Percentiles rank a stretch among this genome's conserved stretches.
Conservation (phyloP, 805 yeast genomes). For the Kazachstania martiniae region DNA sequence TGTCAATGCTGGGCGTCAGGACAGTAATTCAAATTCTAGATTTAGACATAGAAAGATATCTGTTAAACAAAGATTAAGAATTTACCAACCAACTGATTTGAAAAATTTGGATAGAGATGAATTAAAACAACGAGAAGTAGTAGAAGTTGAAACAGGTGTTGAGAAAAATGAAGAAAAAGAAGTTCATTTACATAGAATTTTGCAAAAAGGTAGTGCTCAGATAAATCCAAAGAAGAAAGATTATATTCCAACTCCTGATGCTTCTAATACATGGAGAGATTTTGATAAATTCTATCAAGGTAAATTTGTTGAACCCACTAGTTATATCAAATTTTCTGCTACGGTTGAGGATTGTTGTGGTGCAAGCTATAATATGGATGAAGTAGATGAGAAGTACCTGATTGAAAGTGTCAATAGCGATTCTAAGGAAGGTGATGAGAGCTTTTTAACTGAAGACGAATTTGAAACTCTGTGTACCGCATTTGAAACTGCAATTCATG, state of each 20-base stretch:
- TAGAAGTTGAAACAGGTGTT: conserved; percentile 92
- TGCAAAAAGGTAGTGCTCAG: conserved; percentile 41
- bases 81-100: conserved; percentile 66
- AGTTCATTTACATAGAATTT: conserved; percentile 86
- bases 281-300: conserved; percentile 62
- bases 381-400: conserved; percentile 65
- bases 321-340: conserved; percentile 81
- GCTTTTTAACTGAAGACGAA: conserved; percentile 62
- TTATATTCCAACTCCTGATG: conserved; percentile 95
- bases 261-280: conserved; percentile 72
- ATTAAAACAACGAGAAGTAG: conserved; percentile 64
- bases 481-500: conserved; percentile 63
- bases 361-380: conserved; percentile 81
- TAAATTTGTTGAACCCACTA: conserved; percentile 56
- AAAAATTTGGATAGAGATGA: conserved; percentile 59
- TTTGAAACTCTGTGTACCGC: conserved; percentile 69
- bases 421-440: conserved; percentile 7
- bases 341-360: conserved; percentile 95
- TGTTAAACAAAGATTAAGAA: conserved; percentile 75
- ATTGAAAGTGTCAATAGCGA: conserved; percentile 8
- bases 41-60: conserved; percentile 93
- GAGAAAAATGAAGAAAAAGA: conserved; percentile 97
- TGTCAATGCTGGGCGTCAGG: background rate
- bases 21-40: conserved; percentile 40
- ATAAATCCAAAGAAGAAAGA: conserved; percentile 28